Base-by-base conservation (phyloP, 345 rosid species). In the Lepidium sativum region DNA sequence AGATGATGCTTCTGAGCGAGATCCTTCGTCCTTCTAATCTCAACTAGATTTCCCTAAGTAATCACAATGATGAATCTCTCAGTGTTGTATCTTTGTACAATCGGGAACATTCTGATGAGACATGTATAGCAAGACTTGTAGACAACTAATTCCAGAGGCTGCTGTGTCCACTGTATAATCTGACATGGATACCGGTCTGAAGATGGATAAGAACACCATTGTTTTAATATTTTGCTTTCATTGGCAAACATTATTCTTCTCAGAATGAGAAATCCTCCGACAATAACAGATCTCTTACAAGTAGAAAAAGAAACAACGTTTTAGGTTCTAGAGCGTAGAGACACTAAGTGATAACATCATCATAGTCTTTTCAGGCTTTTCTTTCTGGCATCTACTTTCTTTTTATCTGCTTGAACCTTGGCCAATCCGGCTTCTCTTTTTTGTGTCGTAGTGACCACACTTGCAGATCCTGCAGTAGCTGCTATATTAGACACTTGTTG, bases 301-400 rank as follows among this genome's bases (percentile, higher is more conserved):
- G 49, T 70, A 62, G 31, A 27, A 62, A 43, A 59, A 9, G 39
- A 53, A 53, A 70, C 17, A 69, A 52, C 54, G 53, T 5, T 41
- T 69, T 40, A 31, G 34, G 34, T 58, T 68, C 25, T 13, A 68
- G 41, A 7, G 31, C 23, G 6, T 2, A n/a, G 52, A 60, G 61
- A 43, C 15, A 70, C 4, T 34, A 48, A 25, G 21, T 17, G 33
- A 43, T 6, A 54, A 2, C 63, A 51, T 23, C 52, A 67, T 74
- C 74, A 95, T 69, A 95, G 78, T 88, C 97, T 91, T 78, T 91
- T 88, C 66, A 95, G 79, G 80, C 99, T 95, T 79, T 79, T 95
- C 88, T 91, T 95, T 78, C 97, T 91, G 0, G 99, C 98, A 76
- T 95, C 96, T 69, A 86, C 82, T 63, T 94, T 94, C 84, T 85